Evolutionary conservation across 225 moss, liverwort and hornwort species (phyloP).

Genomic region (Ulota crispa): DNA sequence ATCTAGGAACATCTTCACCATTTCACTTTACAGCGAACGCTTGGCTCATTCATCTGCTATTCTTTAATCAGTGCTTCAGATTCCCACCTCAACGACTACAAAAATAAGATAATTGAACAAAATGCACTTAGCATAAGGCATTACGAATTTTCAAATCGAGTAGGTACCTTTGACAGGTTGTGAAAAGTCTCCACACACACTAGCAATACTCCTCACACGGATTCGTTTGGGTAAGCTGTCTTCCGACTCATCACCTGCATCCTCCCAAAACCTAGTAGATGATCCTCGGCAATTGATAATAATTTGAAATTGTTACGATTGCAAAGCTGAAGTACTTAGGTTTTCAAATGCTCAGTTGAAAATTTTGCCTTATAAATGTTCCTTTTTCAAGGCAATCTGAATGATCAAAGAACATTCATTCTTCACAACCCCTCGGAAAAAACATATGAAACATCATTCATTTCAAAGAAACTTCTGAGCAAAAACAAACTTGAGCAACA

Average conservation of each 20-base stretch:
- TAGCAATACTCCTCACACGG: slow-evolving; percentile 61
- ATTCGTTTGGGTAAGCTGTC: slow-evolving; percentile 62
- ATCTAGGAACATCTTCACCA: neutral
- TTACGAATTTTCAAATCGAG: neutral
- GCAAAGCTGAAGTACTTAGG: neutral
- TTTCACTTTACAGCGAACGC: neutral
- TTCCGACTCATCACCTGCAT: slow-evolving; percentile 65
- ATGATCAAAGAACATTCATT: neutral
- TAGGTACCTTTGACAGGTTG: slow-evolving; percentile 49
- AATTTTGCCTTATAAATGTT: neutral
- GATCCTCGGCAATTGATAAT: slow-evolving; percentile 28
- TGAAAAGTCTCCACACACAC: slow-evolving; percentile 47
- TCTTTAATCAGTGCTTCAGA: neutral
- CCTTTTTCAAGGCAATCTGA: neutral
- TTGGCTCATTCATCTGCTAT: neutral
- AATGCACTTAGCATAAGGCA: neutral
- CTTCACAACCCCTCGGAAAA: neutral
- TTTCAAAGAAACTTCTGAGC: neutral
- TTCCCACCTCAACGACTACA: neutral
- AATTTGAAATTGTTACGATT: neutral
- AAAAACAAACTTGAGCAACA: neutral
- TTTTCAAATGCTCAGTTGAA: neutral
- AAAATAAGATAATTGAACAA: neutral
- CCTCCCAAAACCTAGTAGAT: slow-evolving; percentile 32
- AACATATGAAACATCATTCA: neutral